Evolutionary conservation across 768 basidiomycete genomes (phyloP), one percentile per base, ranked within the genome.

Genomic region (Xerocomellus chrysenteron): DNA sequence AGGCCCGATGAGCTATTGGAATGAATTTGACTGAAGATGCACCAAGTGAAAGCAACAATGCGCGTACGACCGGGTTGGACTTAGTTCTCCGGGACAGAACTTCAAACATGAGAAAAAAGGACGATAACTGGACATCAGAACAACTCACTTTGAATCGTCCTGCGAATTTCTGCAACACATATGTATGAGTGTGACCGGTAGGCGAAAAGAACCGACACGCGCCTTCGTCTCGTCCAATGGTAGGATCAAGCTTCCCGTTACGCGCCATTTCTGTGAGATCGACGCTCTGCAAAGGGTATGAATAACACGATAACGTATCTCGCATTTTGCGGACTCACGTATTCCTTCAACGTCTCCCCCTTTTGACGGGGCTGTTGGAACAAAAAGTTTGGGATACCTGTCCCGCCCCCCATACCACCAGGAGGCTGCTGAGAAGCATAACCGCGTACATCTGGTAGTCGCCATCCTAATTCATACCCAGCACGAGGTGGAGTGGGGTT

Each of bases 41-140:
- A 14, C n/a, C 39, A 24, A 45, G 40, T 17, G 17, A 40, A 17
- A 40, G n/a, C 2, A 16, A 74, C 3, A 5, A 21, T 37, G 28
- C 16, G 54, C 85, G 49, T 71, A 86, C 90, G 61, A 95, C 92
- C 5, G 93, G 94, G 64, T 96, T 95, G 9, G 90, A 92, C 71
- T 97, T 97, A 2, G 94, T 96, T 65, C 94, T 73, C 42, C 93
- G 79, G 26, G 91, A 94, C 10, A 95, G 76, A 64, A 95, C 90
- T 92, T 55, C 3, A 1, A 28, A 9, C 3, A 40, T 37, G 26
- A 50, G 26, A 45, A 43, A 0, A 32, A 14, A 17, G 46, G 28
- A 3, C 21, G 5, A 43, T 3, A 5, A 6, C 8, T 26, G 1
- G 14, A 28, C 13, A 2, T 11, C 21, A 42, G 9, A 21, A 4